Conservation (phyloP, 805 yeast species). For the Candida golubevii region DNA sequence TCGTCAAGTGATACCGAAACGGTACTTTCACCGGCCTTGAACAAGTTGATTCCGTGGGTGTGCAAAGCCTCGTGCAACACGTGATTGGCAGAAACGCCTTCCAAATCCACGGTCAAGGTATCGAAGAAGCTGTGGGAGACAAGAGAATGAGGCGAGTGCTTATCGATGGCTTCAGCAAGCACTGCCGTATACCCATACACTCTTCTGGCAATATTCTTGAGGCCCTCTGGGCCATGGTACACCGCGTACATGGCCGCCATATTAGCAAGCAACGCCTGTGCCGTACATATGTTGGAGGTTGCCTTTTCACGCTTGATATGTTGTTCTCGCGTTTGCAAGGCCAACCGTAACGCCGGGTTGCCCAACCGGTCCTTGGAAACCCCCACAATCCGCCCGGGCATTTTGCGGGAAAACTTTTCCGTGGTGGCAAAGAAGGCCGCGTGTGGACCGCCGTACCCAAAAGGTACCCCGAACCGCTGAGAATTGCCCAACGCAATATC, state of each 20-base stretch:
- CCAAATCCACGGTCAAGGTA: conserved; percentile 66
- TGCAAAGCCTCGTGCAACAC: conserved; percentile 55
- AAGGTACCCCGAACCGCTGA: conserved; percentile 96
- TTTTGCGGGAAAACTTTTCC: conserved; percentile 78
- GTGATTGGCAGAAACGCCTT: conserved; percentile 49
- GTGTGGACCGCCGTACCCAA: conserved; percentile 98
- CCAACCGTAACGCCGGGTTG: conserved; percentile 82
- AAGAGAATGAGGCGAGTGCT: conserved; percentile 39
- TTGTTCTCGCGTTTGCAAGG: conserved; percentile 96
- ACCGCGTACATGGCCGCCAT: conserved; percentile 95
- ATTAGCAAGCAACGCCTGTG: conserved; percentile 94
- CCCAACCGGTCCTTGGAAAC: conserved; percentile 89
- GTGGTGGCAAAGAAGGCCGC: conserved; percentile 94
- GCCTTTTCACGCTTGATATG: conserved; percentile 97
- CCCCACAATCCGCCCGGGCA: conserved; percentile 96
- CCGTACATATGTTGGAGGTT: conserved; percentile 96
- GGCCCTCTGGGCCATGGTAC: conserved; percentile 90
- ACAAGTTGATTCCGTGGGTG: conserved; percentile 68
- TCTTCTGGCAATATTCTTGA: conserved; percentile 70
- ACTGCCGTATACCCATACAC: conserved; percentile 70
- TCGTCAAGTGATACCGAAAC: conserved; percentile 90
- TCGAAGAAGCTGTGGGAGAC: conserved; percentile 74
- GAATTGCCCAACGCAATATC: conserved; percentile 91
- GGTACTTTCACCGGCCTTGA: conserved; percentile 54
- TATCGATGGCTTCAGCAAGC: conserved; percentile 56